Evolutionary conservation across 176 grass and related monocot genomes (phyloP).

Genomic region (Oryza meridionalis): DNA sequence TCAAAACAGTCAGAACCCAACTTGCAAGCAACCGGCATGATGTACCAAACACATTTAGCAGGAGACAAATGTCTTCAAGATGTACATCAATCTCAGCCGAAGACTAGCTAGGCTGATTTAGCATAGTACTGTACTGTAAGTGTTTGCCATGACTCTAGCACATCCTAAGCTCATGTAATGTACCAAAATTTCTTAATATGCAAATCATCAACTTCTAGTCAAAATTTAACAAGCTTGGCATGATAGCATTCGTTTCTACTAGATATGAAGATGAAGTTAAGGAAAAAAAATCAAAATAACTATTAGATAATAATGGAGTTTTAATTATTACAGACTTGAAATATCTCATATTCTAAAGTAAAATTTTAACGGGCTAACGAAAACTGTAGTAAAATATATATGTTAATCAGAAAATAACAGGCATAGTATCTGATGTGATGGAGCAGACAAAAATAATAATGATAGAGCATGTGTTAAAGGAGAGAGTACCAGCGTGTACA

Average conservation of each 20-base stretch:
- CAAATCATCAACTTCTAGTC: too few relatives aligned
- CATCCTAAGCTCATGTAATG: not conserved
- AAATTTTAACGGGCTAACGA: too few relatives aligned
- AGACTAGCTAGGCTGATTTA: not conserved
- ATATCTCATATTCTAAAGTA: too few relatives aligned
- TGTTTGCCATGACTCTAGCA: not conserved
- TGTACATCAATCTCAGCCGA: not conserved
- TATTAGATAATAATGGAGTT: too few relatives aligned
- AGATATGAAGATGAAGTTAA: too few relatives aligned
- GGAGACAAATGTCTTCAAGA: constrained; percentile 31
- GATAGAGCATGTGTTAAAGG: not conserved
- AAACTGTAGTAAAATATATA: too few relatives aligned
- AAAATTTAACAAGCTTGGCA: not conserved
- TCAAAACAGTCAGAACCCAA: constrained; percentile 12
- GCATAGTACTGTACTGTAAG: not conserved
- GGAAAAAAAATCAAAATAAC: too few relatives aligned
- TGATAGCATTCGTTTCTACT: too few relatives aligned
- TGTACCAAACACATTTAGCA: constrained; percentile 22
- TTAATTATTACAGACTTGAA: too few relatives aligned
- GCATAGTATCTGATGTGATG: not conserved
- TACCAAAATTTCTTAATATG: too few relatives aligned
- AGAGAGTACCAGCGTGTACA: not conserved
- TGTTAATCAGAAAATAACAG: too few relatives aligned
- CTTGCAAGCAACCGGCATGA: constrained; percentile 8
- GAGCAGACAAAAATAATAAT: not conserved